phyloP scores from a whole-genome alignment of 495 filamentous ascomycete species.

The Beverwykella pulmonaria region DNA sequence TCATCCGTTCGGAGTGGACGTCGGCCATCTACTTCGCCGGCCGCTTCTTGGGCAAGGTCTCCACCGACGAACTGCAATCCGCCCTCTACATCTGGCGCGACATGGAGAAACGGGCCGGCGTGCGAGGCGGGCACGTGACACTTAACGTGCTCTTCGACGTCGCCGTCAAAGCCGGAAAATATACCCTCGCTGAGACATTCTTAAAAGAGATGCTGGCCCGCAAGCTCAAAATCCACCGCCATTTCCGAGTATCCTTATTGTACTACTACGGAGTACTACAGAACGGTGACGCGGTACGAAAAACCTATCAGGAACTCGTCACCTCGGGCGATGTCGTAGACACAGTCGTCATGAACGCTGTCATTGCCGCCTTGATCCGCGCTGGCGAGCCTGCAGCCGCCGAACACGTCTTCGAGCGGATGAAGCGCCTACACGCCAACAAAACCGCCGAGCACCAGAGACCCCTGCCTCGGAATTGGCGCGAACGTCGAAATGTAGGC shows the following conservation, averaged over 20 bases:
- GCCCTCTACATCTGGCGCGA: conserved; percentile 83
- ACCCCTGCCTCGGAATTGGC: conserved; percentile 34
- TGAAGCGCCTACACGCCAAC: conserved; percentile 64
- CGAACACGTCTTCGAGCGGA: conserved; percentile 75
- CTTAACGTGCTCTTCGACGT: conserved; percentile 93
- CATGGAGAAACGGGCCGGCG: conserved; percentile 75
- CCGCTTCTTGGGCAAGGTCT: conserved; percentile 65
- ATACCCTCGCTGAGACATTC: conserved; percentile 77
- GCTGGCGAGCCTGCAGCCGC: conserved; percentile 72
- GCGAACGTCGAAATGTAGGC: conserved; percentile 42
- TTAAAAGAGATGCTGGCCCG: conserved; percentile 77
- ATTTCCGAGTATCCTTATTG: conserved; percentile 77
- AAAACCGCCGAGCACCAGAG: conserved; percentile 36
- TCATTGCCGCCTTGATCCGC: conserved; percentile 75
- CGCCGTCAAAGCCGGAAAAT: conserved; percentile 82
- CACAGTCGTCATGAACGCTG: conserved; percentile 79
- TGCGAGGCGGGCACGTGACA: conserved; percentile 68
- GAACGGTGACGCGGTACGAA: conserved; percentile 68
- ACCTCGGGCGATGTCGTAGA: conserved; percentile 83
- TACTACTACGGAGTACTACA: conserved; percentile 73
- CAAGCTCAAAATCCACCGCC: conserved; percentile 65
- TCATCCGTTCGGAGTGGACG: conserved; percentile 75
- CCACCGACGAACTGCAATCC: conserved; percentile 65
- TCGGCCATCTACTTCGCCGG: conserved; percentile 77
- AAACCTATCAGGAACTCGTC: conserved; percentile 75